Evolutionary conservation across 2,329 filamentous ascomycete species (phyloP), one percentile per base, ranked within the genome.

Genomic region (Lachnellula hyalina): DNA sequence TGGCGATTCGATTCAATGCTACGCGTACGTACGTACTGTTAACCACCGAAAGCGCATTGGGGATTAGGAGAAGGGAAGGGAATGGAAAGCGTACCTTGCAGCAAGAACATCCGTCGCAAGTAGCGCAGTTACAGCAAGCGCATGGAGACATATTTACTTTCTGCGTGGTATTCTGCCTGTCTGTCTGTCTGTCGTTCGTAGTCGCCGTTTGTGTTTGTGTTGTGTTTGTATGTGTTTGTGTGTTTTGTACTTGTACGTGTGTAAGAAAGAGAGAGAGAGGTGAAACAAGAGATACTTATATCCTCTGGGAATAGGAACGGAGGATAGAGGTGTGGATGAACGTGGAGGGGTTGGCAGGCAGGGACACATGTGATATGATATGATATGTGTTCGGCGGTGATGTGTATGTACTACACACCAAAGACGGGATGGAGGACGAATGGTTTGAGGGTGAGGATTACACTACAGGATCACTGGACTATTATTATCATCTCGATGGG

Each of bases 391-490:
- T 21, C 40, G 41, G 7, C 41, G 15, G 19, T 12, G 19, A 23
- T 21, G 41, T 25, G 6, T 25, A 7, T 32, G 28, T 32, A 32
- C 28, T 32, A 32, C 28, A 32, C 28, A 32, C 28, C 28, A 42
- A 7, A 7, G 17, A 19, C 4, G 19, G 41, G 19, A 19, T 21
- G 38, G 38, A 11, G 38, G 12, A 15, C 2, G 38, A 19, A 41
- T 41, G 15, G 21, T 35, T 54, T 42, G 19, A 47, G 32, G 51
- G 35, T 41, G 35, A 52, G 52, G 14, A 49, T 52, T 41, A 49
- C 42, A 54, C 51, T 46, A 45, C 46, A 50, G 52, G 41, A 19
- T 54, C 52, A 57, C 44, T 36, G 48, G 44, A 52, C n/a, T 32
- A 41, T 15, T 32, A 6, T 36, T 21, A 21, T 17, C 21, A 50